Conservation (phyloP, 2,329 filamentous ascomycete species). For the Aspergillus hortae region DNA sequence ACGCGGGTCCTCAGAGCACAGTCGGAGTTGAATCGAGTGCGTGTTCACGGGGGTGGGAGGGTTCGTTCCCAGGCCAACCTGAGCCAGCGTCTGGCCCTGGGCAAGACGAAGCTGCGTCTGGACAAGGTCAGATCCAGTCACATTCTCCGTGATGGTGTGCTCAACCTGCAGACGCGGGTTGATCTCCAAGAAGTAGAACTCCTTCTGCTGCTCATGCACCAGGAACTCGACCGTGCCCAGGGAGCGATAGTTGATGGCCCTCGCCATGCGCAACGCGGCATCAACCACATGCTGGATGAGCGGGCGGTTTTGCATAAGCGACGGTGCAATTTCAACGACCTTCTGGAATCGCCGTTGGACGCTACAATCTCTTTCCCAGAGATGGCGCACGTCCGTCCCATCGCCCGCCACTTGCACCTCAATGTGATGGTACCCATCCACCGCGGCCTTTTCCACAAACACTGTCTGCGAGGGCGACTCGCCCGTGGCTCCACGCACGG, state of each 20-base stretch:
- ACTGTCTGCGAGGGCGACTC: constrained; percentile 58
- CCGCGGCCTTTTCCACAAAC: constrained; percentile 60
- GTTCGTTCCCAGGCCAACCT: constrained; percentile 31
- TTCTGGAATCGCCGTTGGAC: constrained; percentile 61
- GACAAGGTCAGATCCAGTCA: constrained; percentile 54
- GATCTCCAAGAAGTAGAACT: constrained; percentile 59
- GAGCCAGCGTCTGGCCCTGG: constrained; percentile 45
- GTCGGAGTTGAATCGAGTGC: constrained; percentile 52
- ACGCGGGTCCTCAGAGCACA: constrained; percentile 56
- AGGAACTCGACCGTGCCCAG: constrained; percentile 65
- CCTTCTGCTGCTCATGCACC: constrained; percentile 45
- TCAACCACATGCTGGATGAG: constrained; percentile 51
- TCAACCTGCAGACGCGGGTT: constrained; percentile 61
- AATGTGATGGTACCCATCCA: constrained; percentile 59
- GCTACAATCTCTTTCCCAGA: constrained; percentile 61
- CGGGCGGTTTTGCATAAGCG: constrained; percentile 45
- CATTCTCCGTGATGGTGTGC: constrained; percentile 58
- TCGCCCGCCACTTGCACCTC: constrained; percentile 61
- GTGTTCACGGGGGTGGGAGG: constrained; percentile 10
- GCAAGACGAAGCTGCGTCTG: constrained; percentile 53
- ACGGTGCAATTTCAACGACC: constrained; percentile 57
- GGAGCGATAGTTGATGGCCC: constrained; percentile 52
- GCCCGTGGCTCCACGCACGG: constrained; percentile 50
- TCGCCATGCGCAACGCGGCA: constrained; percentile 44
- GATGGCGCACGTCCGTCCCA: constrained; percentile 50